Conservation (phyloP, 1,139 yeast species). For the Suhomyces guaymorum region DNA sequence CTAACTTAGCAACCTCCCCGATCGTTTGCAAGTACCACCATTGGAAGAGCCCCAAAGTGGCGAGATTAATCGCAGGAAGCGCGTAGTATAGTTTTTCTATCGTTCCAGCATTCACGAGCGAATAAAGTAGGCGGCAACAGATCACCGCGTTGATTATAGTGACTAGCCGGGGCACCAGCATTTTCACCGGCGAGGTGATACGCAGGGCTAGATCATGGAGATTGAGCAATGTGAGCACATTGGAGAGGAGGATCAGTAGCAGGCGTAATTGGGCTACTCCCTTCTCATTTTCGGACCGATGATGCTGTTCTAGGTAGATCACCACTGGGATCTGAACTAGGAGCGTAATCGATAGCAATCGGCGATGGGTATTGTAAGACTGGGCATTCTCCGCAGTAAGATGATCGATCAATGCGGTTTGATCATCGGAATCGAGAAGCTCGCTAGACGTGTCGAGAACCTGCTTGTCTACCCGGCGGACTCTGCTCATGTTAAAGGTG, state of each 20-base stretch:
- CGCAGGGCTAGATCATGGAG: constrained; percentile 3
- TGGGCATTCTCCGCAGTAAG: constrained; percentile 13
- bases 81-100: constrained; percentile 12
- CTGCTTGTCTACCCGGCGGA: constrained; percentile 17
- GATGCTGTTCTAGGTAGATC: constrained; percentile 11
- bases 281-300: too few relatives aligned
- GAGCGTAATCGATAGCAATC: constrained; percentile 12
- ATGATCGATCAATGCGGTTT: constrained; percentile 13
- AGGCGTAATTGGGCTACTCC: constrained; percentile 7
- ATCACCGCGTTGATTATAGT: constrained; percentile 12
- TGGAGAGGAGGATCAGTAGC: constrained; percentile 8
- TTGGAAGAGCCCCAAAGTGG: constrained; percentile 13
- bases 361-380: constrained; percentile 10
- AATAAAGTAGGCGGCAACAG: constrained; percentile 13
- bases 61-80: constrained; percentile 16
- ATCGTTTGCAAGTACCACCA: constrained; percentile 15
- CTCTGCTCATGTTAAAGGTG: constrained; percentile 13
- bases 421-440: constrained; percentile 18
- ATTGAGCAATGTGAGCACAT: constrained; percentile 12
- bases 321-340: constrained; percentile 17
- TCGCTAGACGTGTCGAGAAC: constrained; percentile 14
- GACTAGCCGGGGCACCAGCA: constrained; percentile 1
- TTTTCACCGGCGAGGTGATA: constrained; percentile 1
- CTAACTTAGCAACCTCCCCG: constrained; percentile 13
- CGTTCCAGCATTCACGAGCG: constrained; percentile 5